These are phyloP conservation scores for Litsea cubeba DNA, from an alignment of 164 flowering plant genomes.

Conservation along the genomic window DNA sequence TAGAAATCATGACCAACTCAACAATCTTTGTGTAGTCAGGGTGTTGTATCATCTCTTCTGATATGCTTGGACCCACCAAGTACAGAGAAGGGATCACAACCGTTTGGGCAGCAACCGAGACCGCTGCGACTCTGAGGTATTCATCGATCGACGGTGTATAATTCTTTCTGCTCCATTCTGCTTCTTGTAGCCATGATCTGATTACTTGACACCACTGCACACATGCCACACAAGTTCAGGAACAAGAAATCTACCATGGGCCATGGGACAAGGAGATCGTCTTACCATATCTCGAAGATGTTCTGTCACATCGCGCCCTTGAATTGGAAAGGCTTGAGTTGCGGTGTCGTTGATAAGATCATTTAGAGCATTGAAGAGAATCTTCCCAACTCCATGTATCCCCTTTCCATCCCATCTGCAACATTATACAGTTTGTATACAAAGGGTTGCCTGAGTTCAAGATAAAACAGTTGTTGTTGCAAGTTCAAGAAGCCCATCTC, in stretches of 20 bases:
- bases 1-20: constrained; percentile 26
- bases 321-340: constrained; percentile 3
- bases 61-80: constrained; percentile 2
- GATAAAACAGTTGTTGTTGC: not conserved
- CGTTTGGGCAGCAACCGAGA: not conserved
- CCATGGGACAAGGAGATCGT: not conserved
- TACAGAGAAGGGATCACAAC: not conserved
- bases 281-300: constrained; percentile 10
- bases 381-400: not conserved
- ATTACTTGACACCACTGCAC: constrained; percentile 8
- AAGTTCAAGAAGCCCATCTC: not conserved
- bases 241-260: not conserved
- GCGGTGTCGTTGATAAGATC: constrained; percentile 4
- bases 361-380: constrained; percentile 6
- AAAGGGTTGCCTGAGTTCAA: not conserved
- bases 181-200: constrained; percentile 6
- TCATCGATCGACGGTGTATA: constrained; percentile 2
- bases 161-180: constrained; percentile 1
- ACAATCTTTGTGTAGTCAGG: constrained; percentile 18
- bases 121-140: not conserved
- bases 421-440: not conserved
- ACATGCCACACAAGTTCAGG: not conserved
- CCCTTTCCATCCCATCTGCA: constrained; percentile 8
- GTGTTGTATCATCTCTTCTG: constrained; percentile 2
- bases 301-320: constrained; percentile 6